phyloP scores from a whole-genome alignment of 148 eudicot genomes.

The Linanthus parryae region DNA sequence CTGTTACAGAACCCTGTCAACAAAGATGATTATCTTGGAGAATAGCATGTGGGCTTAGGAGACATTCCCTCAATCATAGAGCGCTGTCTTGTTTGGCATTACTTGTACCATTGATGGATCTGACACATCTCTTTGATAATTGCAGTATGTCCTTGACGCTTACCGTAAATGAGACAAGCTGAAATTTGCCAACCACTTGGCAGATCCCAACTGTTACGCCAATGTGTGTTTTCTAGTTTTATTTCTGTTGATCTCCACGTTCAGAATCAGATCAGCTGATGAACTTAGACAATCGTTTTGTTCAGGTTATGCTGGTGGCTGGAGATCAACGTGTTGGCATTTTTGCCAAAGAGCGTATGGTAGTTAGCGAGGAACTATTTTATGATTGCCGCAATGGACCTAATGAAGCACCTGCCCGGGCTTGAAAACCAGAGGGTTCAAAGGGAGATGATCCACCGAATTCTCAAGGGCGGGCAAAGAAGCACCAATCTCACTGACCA shows the following conservation, averaged over 20 bases:
- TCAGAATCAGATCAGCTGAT: too few species aligned
- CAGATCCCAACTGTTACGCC: conserved; percentile 86
- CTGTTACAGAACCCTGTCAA: conserved; percentile 76
- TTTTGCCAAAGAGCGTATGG: conserved; percentile 77
- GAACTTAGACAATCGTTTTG: conserved; percentile 4
- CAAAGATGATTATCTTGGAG: conserved; percentile 84
- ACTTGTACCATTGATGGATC: too few species aligned
- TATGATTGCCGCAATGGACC: conserved; percentile 85
- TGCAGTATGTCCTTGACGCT: conserved; percentile 96
- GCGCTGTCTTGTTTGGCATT: too few species aligned
- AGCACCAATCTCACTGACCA: conserved; percentile 69
- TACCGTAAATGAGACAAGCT: conserved; percentile 89
- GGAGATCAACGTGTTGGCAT: conserved; percentile 99
- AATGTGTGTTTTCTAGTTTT: conserved; percentile 60
- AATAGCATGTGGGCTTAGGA: too few species aligned
- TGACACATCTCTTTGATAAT: conserved; percentile 9
- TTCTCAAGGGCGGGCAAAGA: conserved; percentile 72
- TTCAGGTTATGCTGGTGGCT: conserved; percentile 75
- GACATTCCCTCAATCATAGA: too few species aligned
- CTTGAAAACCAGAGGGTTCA: conserved; percentile 54
- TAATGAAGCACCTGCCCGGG: conserved; percentile 81
- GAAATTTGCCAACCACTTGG: conserved; percentile 92
- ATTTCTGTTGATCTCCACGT: conserved; percentile 1
- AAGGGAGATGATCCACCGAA: conserved; percentile 44
- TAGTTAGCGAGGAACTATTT: conserved; percentile 73